Evolutionary conservation across 169 alveolate species (phyloP), one percentile per base, ranked within the genome.

Genomic region (Plasmodium falciparum): DNA sequence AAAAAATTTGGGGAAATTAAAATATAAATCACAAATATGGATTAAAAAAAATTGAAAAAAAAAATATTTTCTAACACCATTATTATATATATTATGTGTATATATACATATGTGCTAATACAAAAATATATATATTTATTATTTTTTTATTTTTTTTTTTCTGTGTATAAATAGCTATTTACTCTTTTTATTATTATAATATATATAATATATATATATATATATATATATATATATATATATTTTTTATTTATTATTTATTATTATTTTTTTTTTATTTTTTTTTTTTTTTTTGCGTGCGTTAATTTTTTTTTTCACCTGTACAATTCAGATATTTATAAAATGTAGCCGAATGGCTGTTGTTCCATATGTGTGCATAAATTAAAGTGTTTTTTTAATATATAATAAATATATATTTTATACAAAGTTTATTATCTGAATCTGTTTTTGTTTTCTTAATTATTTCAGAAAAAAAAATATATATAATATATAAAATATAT

Each of bases 291-390:
- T 26, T 71, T 71, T 71, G 62, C 45, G 78, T 71, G 78, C 78
- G 65, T 73, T 73, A 73, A 26, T 22, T 54, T 54, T 73, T 54
- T 54, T 58, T 54, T 73, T 3, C 33, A 11, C 54, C 71, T 76
- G 69, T 56, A 43, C 56, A 76, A 65, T 20, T 65, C 50, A 33
- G 45, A 33, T 76, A 45, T 49, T 20, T 75, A 13, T 73, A 43
- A 17, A 17, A 50, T 65, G 15, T 50, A 76, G n/a, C 49, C n/a
- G 12, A 71, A 56, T 56, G 62, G 89, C 69, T 65, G 89, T 22
- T 76, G 76, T 6, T 50, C 67, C 49, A 65, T 7, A 76, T 76
- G 76, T 63, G 89, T 76, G 76, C 89, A 33, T 58, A 66, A 33
- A 49, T 65, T 58, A 58, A 65, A 76, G 61, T 33, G 89, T 76